Base-by-base conservation (phyloP, 169 alveolate species). In the Plasmodium berghei region DNA sequence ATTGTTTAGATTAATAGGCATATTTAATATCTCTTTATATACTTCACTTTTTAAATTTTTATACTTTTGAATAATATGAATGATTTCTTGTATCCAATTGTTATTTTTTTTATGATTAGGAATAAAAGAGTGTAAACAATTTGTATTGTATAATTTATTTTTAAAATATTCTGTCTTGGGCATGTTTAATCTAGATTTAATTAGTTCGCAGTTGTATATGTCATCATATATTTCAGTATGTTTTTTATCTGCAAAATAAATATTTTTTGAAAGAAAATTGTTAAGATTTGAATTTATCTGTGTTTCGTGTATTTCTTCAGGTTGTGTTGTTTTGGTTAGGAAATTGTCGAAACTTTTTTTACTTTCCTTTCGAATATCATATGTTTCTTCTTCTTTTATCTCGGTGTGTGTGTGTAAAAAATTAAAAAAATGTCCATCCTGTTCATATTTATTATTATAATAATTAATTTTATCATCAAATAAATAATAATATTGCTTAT, bases 201-300 rank as follows among this genome's bases (percentile, higher is more conserved):
- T 64, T 48, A 77, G 5, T 77, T 77, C 89, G 34, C 89, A 77
- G 49, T 77, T 77, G 55, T 77, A 77, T 49, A 77, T 77, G 40
- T 77, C 89, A 56, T 77, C 89, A 58, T 40, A 64, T 24, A 77
- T 56, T 40, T 26, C 52, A 9, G 61, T 16, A 26, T 73, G 62
- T 40, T 42, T 67, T 16, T 67, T 45, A 58, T 67, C 46, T 34
- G 14, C 42, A 67, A 16, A 46, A 45, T 42, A 67, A 67, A 67
- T 67, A 34, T 42, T 18, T 12, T 49, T 49, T 20, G 20, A 12
- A 48, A 70, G 20, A 48, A 48, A 12, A 12, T 22, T 45, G 24
- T 42, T 67, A 10, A 34, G 20, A 24, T n/a, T 8, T 2, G 16
- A 22, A 66, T 66, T 34, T 3, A n/a, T 66, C 12, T 66, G 40